Percentiles rank a stretch among this genome's conserved stretches.
phyloP scores from a whole-genome alignment of 768 basidiomycete genomes.

The Galerina marginata region DNA sequence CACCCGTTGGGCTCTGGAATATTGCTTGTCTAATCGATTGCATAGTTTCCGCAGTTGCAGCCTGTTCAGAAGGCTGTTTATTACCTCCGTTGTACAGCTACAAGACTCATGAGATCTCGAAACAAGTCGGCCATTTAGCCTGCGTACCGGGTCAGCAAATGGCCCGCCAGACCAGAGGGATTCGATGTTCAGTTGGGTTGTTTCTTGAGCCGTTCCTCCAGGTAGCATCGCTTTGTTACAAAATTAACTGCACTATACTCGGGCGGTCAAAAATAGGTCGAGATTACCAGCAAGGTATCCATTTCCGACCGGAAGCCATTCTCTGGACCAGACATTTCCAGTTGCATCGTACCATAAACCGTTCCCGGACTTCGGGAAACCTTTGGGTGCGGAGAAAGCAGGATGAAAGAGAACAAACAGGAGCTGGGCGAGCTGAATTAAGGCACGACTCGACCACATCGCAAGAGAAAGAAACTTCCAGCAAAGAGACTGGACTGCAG shows the following conservation, averaged over 20 bases:
- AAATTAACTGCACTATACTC: background rate
- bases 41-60: conserved; percentile 53
- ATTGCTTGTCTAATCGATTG: conserved; percentile 58
- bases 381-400: conserved; percentile 24
- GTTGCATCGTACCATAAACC: conserved; percentile 71
- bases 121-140: background rate
- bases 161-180: conserved; percentile 80
- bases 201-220: conserved; percentile 65
- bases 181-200: conserved; percentile 75
- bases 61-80: conserved; percentile 49
- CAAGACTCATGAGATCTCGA: conserved; percentile 30
- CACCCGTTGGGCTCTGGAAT: conserved; percentile 62
- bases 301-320: conserved; percentile 76
- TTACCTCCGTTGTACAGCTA: conserved; percentile 73
- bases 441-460: conserved; percentile 16
- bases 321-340: conserved; percentile 58
- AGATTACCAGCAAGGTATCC: conserved; percentile 67
- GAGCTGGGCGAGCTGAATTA: conserved; percentile 14
- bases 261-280: background rate
- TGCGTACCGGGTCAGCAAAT: conserved; percentile 61
- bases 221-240: conserved; percentile 60
- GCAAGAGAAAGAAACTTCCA: conserved; percentile 3
- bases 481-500: background rate
- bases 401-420: conserved; percentile 11
- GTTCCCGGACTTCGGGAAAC: conserved; percentile 77